A percentile compares a stretch with the other conserved stretches of the same genome.
These are phyloP conservation scores for Chaetomium cochliodes DNA, from an alignment of 495 filamentous ascomycete genomes.

Conservation along the genomic window DNA sequence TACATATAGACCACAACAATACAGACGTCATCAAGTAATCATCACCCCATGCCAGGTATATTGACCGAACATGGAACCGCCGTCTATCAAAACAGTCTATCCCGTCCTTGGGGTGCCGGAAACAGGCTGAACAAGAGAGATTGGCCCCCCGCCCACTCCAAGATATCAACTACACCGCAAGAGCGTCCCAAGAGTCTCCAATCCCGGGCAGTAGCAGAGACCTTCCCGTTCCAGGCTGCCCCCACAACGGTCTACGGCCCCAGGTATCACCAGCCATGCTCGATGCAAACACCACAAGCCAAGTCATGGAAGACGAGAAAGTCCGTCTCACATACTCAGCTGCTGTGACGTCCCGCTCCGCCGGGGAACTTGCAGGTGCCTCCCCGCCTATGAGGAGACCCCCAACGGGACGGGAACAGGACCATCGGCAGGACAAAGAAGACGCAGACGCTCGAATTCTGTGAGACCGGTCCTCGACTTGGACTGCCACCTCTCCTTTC, in stretches of 20 bases:
- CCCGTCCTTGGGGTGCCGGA: neutral
- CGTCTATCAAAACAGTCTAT: constrained; percentile 20
- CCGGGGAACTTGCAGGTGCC: neutral
- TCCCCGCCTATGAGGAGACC: neutral
- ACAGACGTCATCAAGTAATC: neutral
- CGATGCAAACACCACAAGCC: neutral
- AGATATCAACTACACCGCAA: neutral
- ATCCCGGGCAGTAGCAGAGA: neutral
- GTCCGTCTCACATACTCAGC: neutral
- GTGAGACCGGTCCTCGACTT: neutral
- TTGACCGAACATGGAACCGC: constrained; percentile 4
- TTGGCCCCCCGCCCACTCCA: neutral
- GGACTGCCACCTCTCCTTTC: neutral
- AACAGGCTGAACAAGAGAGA: neutral
- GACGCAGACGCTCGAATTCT: neutral
- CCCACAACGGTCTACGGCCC: constrained; percentile 9
- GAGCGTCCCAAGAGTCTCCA: neutral
- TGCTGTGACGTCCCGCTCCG: neutral
- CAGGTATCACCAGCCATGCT: constrained; percentile 17
- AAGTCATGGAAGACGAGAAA: neutral
- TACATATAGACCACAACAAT: neutral
- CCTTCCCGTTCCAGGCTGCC: neutral
- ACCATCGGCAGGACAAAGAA: neutral
- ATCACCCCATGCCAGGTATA: constrained; percentile 2
- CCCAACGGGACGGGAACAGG: no score